Evolutionary conservation across 2,329 filamentous ascomycete genomes (phyloP).

Genomic region (Myriosclerotinia curreyana): DNA sequence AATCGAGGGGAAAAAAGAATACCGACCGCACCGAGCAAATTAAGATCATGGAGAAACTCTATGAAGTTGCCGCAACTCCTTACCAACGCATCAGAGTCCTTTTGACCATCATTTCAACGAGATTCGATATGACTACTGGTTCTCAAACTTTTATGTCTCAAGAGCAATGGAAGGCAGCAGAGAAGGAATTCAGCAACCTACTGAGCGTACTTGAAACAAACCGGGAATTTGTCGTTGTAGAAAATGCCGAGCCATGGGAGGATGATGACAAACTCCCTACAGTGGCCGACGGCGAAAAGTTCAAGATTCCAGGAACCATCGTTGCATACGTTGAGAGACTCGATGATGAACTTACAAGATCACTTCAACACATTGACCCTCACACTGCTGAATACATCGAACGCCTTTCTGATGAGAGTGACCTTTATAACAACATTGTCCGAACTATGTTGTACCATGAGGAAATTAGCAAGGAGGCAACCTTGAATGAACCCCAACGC

Average conservation of each 20-base stretch:
- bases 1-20: constrained; percentile 98
- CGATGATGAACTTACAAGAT: constrained; percentile 94
- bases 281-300: constrained; percentile 69
- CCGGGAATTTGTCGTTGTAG: constrained; percentile 78
- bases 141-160: constrained; percentile 81
- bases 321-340: constrained; percentile 93
- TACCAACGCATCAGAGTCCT: constrained; percentile 95
- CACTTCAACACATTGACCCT: constrained; percentile 95
- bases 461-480: constrained; percentile 65
- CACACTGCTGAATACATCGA: constrained; percentile 99
- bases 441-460: constrained; percentile 88
- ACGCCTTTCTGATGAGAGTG: constrained; percentile 82
- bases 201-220: constrained; percentile 76
- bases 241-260: constrained; percentile 96
- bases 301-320: constrained; percentile 89
- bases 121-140: constrained; percentile 87
- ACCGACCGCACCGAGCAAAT: constrained; percentile 95
- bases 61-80: constrained; percentile 82
- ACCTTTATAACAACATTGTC: constrained; percentile 89
- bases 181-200: constrained; percentile 77
- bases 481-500: constrained; percentile 76
- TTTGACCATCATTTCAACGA: constrained; percentile 84
- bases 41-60: constrained; percentile 92
- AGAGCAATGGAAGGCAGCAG: constrained; percentile 94
- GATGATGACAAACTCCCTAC: constrained; percentile 92